Evolutionary conservation across 768 basidiomycete species (phyloP).

Genomic region (Termitomyces sp.): DNA sequence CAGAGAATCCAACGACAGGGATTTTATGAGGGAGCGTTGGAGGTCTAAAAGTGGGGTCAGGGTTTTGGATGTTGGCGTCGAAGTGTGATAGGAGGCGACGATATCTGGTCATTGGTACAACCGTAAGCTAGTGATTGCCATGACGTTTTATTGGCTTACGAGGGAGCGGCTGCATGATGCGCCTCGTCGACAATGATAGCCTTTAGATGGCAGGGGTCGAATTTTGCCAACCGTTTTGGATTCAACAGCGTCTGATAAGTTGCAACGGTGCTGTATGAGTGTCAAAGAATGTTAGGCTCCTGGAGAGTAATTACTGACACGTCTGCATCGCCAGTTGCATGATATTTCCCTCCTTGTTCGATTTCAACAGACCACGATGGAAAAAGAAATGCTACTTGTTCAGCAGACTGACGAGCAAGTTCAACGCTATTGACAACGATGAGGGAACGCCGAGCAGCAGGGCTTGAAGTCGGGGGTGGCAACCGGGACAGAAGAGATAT

Average conservation of each 20-base stretch:
- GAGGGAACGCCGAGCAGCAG: conserved; percentile 54
- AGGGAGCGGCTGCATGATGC: conserved; percentile 91
- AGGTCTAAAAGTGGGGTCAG: conserved; percentile 38
- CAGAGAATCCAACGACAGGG: conserved; percentile 91
- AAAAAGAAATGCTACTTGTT: conserved; percentile 60
- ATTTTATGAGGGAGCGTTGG: conserved; percentile 44
- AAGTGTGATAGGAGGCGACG: conserved; percentile 84
- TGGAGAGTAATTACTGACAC: conserved; percentile 48
- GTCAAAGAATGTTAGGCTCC: background rate
- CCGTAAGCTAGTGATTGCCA: background rate
- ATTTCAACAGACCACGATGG: conserved; percentile 84
- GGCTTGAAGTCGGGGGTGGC: conserved; percentile 34
- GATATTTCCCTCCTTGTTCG: conserved; percentile 78
- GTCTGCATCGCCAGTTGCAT: conserved; percentile 78
- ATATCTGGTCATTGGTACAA: conserved; percentile 42
- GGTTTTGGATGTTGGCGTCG: conserved; percentile 56
- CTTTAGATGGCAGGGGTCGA: conserved; percentile 61
- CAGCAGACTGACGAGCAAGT: conserved; percentile 82
- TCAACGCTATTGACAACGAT: conserved; percentile 90
- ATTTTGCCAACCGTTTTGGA: conserved; percentile 64
- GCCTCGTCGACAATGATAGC: conserved; percentile 90
- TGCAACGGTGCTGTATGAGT: conserved; percentile 63
- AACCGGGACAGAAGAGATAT: conserved; percentile 74
- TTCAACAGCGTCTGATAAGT: conserved; percentile 85
- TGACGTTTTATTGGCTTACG: conserved; percentile 42